These are phyloP conservation scores for Pugionium cornutum DNA, from an alignment of 345 rosid species.

Conservation along the genomic window DNA sequence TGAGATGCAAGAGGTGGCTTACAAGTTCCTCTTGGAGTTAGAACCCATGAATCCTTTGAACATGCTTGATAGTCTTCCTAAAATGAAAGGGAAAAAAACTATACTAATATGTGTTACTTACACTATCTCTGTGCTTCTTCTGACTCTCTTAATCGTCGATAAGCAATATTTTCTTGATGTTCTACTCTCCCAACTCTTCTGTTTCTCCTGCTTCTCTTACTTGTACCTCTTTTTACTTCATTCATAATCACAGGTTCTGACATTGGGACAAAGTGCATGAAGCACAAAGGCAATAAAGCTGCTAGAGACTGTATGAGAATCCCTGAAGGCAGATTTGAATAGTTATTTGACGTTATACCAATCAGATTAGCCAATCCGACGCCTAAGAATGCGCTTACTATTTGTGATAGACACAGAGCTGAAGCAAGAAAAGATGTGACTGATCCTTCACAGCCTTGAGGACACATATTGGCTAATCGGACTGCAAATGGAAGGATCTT, in stretches of 20 bases:
- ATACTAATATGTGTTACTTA: not conserved
- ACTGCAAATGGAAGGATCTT: conserved; percentile 79
- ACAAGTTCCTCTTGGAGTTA: not conserved
- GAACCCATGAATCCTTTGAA: too few species aligned
- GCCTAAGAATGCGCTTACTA: conserved; percentile 67
- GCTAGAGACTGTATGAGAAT: conserved; percentile 64
- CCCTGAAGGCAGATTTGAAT: conserved; percentile 59
- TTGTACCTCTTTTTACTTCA: conserved; percentile 48
- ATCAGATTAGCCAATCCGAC: conserved; percentile 74
- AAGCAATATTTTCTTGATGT: conserved; percentile 41
- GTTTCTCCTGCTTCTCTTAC: conserved; percentile 56
- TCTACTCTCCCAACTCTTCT: conserved; percentile 63
- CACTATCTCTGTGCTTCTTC: conserved; percentile 47
- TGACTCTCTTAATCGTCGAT: conserved; percentile 61
- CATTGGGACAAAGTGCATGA: conserved; percentile 59
- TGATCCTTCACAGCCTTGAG: conserved; percentile 86
- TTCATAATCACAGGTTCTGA: conserved; percentile 47
- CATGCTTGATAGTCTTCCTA: too few species aligned
- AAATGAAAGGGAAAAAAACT: not conserved
- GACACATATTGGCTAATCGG: conserved; percentile 66
- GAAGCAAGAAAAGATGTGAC: conserved; percentile 85
- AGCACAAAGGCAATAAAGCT: conserved; percentile 64
- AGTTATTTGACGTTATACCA: conserved; percentile 62
- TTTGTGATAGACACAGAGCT: conserved; percentile 69
- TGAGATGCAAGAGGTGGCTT: not conserved